Evolutionary conservation across 1,139 yeast species (phyloP), one percentile per base, ranked within the genome.

Genomic region (Blastobotrys ciferrii): DNA sequence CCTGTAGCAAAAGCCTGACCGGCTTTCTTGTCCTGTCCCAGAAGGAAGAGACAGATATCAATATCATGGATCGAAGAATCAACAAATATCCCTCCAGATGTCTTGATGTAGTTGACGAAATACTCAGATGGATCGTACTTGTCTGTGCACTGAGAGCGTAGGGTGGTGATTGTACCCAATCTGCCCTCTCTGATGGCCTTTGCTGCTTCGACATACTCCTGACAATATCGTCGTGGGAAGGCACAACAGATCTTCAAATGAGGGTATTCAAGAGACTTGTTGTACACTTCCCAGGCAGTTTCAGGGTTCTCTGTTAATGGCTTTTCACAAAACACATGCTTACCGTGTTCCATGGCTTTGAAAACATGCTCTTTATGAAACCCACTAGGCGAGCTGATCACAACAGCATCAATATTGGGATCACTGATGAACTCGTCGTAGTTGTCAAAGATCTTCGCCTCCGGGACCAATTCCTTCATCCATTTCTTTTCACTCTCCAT

Each of bases 1-100:
- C 58, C 58, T 12, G 50, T 31, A 6, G 49, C 58, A 42, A 42
- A 54, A 5, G 55, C 58, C 7, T 42, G 37, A 2, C 25, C 15
- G 5, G 58, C 58, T 2, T 23, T 19, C 15, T 15, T 13, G 30
- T 54, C 58, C 30, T 45, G 19, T 3, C 58, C 58, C 13, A 46
- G 14, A 5, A 54, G 45, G 41, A 19, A 54, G 23, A 54, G 42
- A 15, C 51, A 45, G 7, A 43, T 40, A 19, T 54, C 58, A 18
- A 54, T 54, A 36, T 51, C 56, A 36, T 54, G 58, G 25, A 54
- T 39, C 13, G 20, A 31, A 25, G 46, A 48, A 41, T 54, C 58
- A 12, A 54, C 52, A 33, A 54, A 54, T 18, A 54, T 54, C 7
- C 57, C 58, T 2, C 56, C 56, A 1, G 58, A 52, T 20, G 39